phyloP scores from a whole-genome alignment of 2,329 filamentous ascomycete species.

The Fusarium hainanense region DNA sequence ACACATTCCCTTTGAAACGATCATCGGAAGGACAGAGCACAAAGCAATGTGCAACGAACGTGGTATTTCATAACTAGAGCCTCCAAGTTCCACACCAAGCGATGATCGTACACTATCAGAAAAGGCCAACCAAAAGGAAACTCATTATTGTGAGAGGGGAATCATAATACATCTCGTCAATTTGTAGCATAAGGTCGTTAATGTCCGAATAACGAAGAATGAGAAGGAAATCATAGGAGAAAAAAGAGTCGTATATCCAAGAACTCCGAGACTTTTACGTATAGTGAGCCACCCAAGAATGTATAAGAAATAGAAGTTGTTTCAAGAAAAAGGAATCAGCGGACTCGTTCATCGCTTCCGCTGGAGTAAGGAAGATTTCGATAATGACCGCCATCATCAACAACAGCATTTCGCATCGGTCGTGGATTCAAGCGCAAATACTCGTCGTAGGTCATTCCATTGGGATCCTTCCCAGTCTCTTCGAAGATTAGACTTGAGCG shows the following conservation, averaged over 20 bases:
- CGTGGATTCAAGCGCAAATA: conserved; percentile 36
- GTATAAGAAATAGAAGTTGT: neutral
- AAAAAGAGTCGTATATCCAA: neutral
- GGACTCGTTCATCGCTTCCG: conserved; percentile 17
- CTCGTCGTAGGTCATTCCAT: conserved; percentile 42
- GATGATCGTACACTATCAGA: conserved; percentile 9
- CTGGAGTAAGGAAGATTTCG: conserved; percentile 18
- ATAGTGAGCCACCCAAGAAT: neutral
- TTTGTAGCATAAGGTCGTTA: conserved; percentile 20
- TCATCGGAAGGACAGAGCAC: conserved; percentile 18
- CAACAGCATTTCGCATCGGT: conserved; percentile 22
- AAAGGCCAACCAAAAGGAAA: neutral
- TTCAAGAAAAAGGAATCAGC: neutral
- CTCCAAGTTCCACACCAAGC: neutral
- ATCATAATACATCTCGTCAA: conserved; percentile 24
- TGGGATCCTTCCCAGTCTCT: conserved; percentile 19
- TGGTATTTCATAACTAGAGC: conserved; percentile 25
- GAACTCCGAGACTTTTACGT: conserved; percentile 12
- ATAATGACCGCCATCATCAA: conserved; percentile 37
- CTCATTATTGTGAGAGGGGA: neutral
- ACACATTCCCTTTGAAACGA: conserved; percentile 8
- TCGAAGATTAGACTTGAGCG: conserved; percentile 36
- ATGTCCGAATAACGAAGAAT: neutral
- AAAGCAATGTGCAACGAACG: conserved; percentile 27
- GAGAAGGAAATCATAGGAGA: neutral